Conservation (phyloP, 2,329 filamentous ascomycete genomes). For the Cercospora canescens region DNA sequence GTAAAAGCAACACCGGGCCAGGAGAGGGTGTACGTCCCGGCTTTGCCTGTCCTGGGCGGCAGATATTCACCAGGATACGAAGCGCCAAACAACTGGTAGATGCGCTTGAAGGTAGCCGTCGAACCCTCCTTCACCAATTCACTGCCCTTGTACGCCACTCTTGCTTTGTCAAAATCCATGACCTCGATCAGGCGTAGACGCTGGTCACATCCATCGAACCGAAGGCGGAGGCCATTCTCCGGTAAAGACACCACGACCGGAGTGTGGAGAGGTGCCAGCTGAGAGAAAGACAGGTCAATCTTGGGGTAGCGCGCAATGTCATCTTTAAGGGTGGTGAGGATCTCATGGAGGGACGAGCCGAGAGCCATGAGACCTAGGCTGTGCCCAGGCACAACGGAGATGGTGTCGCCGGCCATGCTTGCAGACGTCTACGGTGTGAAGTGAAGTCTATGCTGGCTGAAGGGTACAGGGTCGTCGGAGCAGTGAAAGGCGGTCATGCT, state of each 20-base stretch:
- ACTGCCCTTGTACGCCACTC: slow-evolving; percentile 77
- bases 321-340: slow-evolving; percentile 83
- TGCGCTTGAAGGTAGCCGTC: slow-evolving; percentile 34
- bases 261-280: slow-evolving; percentile 69
- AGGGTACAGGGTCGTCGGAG: neutral
- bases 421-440: neutral
- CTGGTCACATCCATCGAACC: slow-evolving; percentile 93
- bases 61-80: slow-evolving; percentile 94
- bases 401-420: slow-evolving; percentile 15
- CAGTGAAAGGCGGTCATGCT: slow-evolving; percentile 8
- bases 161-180: slow-evolving; percentile 81
- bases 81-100: slow-evolving; percentile 93
- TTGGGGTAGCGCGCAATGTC: slow-evolving; percentile 80
- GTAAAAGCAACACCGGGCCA: slow-evolving; percentile 94
- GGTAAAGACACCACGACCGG: slow-evolving; percentile 77
- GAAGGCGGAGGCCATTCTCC: slow-evolving; percentile 81
- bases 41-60: slow-evolving; percentile 56
- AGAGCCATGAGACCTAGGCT: slow-evolving; percentile 63
- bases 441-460: neutral
- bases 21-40: slow-evolving; percentile 83
- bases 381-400: slow-evolving; percentile 28
- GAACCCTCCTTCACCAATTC: slow-evolving; percentile 68
- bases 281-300: slow-evolving; percentile 79
- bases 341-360: slow-evolving; percentile 86
- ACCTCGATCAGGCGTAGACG: slow-evolving; percentile 88